Conservation (phyloP, 2,329 filamentous ascomycete species). For the Alternaria arborescens region DNA sequence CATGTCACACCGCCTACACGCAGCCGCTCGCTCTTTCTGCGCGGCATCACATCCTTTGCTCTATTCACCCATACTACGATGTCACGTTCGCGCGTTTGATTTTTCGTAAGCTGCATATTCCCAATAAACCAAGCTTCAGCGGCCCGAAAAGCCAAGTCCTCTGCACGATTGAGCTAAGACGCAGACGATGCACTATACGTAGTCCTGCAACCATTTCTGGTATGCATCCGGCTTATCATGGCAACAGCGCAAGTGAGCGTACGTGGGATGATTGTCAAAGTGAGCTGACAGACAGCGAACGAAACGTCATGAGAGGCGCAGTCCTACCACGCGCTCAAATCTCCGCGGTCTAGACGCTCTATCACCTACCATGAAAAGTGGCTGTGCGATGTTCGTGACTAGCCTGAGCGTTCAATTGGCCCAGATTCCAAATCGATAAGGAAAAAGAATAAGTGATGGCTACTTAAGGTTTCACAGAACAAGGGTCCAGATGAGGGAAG, state of each 20-base stretch:
- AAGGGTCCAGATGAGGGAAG: constrained; percentile 1
- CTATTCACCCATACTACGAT: background rate
- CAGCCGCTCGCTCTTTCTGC: background rate
- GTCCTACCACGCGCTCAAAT: background rate
- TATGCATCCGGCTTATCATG: background rate
- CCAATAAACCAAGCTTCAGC: background rate
- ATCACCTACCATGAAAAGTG: background rate
- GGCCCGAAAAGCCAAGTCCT: background rate
- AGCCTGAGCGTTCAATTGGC: background rate
- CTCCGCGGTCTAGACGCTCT: background rate
- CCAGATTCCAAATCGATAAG: background rate
- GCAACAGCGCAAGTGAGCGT: background rate
- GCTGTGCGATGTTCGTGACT: background rate
- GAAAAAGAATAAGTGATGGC: background rate
- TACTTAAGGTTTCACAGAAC: constrained; percentile 2
- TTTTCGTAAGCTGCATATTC: background rate
- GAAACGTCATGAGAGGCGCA: constrained; percentile 3
- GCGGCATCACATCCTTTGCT: background rate
- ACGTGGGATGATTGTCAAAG: background rate
- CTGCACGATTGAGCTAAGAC: background rate
- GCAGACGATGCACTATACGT: background rate
- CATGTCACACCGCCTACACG: background rate
- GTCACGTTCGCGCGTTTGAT: background rate
- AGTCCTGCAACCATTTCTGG: background rate
- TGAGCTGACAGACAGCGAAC: background rate